phyloP scores from a whole-genome alignment of 2,329 filamentous ascomycete genomes.

The Teratosphaeriaceae sp. region DNA sequence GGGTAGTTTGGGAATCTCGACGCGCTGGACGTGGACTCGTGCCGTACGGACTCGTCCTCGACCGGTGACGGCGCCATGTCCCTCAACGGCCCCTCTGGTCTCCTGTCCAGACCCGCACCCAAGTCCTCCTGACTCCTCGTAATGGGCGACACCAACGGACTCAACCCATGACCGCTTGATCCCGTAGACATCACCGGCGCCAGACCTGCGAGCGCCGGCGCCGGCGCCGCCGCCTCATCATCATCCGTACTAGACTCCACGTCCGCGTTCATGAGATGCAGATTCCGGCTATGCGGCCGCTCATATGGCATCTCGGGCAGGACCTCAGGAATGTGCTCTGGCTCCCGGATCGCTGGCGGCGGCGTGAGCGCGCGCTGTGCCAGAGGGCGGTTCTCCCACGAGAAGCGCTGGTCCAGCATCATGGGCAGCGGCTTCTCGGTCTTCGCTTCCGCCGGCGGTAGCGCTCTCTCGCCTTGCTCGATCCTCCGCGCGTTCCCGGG shows the following conservation, averaged over 20 bases:
- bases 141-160: not conserved
- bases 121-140: not conserved
- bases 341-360: conserved; percentile 3
- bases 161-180: not conserved
- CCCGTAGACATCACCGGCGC: too few species aligned
- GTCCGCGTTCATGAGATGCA: conserved; percentile 43
- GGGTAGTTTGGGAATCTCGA: too few species aligned
- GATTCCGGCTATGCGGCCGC: conserved; percentile 25
- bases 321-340: conserved; percentile 19
- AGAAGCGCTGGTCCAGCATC: conserved; percentile 30
- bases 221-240: too few species aligned
- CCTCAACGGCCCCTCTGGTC: conserved; percentile 10
- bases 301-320: conserved; percentile 25
- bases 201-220: too few species aligned
- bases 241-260: too few species aligned
- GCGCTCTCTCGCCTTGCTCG: conserved; percentile 19
- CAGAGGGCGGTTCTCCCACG: conserved; percentile 28
- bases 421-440: conserved; percentile 5
- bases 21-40: not conserved
- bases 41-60: not conserved
- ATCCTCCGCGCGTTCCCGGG: conserved; percentile 18
- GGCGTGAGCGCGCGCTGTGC: not conserved
- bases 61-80: conserved; percentile 19
- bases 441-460: conserved; percentile 15
- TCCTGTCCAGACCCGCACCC: not conserved